Percentiles rank a stretch among this genome's conserved stretches.
phyloP scores from a whole-genome alignment of 192 early-diverging fungal species.

The Coemansia sp. region DNA sequence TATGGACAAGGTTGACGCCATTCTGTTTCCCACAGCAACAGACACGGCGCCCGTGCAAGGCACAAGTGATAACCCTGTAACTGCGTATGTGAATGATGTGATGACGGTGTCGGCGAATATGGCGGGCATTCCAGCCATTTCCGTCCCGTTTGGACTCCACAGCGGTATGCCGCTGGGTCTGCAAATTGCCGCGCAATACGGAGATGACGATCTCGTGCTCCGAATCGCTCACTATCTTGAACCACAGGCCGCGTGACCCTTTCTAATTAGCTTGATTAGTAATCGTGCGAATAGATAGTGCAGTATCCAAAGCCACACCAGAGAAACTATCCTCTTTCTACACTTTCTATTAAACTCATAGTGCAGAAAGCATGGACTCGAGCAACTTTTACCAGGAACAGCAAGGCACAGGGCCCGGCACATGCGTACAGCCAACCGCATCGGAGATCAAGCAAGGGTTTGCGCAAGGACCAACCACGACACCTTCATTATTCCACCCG shows the following conservation, averaged over 20 bases:
- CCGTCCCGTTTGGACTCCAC: constrained; percentile 58
- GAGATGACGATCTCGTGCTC: constrained; percentile 63
- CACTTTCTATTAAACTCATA: background rate
- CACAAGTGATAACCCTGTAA: constrained; percentile 16
- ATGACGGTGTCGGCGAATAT: constrained; percentile 87
- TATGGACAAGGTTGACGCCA: constrained; percentile 60
- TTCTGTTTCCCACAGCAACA: constrained; percentile 79
- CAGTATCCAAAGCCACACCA: background rate
- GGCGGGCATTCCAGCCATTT: constrained; percentile 77
- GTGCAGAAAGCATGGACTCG: constrained; percentile 2
- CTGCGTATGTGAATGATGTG: constrained; percentile 81
- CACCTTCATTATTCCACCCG: constrained; percentile 65
- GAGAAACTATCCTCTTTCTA: too few species aligned
- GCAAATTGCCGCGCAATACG: constrained; percentile 85
- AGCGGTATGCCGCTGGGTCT: constrained; percentile 73
- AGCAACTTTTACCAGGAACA: constrained; percentile 38
- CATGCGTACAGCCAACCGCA: constrained; percentile 35
- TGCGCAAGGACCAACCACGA: constrained; percentile 9
- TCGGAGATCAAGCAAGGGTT: constrained; percentile 42
- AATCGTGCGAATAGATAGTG: background rate
- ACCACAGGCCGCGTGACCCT: background rate
- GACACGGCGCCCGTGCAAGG: constrained; percentile 62
- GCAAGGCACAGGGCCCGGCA: constrained; percentile 26
- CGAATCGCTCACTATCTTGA: constrained; percentile 15
- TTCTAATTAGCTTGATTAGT: background rate